Base-by-base conservation (phyloP, 495 filamentous ascomycete genomes). In the Darksidea phi region DNA sequence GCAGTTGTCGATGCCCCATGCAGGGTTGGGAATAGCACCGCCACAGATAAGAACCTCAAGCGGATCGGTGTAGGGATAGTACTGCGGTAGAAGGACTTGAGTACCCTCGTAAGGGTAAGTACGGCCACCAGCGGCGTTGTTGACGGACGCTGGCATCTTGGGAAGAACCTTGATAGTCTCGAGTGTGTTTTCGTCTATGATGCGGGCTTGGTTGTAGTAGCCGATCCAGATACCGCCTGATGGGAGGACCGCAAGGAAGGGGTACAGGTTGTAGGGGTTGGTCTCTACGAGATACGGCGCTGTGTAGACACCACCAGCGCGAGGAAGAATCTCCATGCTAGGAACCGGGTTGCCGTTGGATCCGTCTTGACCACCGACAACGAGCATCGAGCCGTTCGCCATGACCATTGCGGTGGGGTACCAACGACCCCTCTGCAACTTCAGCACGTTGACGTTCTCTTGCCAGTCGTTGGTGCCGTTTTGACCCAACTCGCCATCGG, bases 361-460 rank as follows among this genome's bases (percentile, higher is more conserved):
- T 1, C 84, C 84, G 26, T 75, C 75, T 66, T 86, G 80, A 49
- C 85, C 85, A 52, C 85, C 85, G 23, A 87, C 78, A 54, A 88
- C 80, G 46, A 87, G 71, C 61, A 88, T 76, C 4, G 84, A 85
- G 34, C 84, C 85, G 66, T 87, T 88, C 28, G 84, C 67, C 83
- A 87, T 82, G 58, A 82, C 71, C 82, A 87, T 84, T 34, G 80
- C 80, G 43, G 73, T 80, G 6, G 85, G 85, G 62, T 88, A 88
- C 85, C 85, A 88, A 34, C 85, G 80, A 10, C 83, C 83, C 41
- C 62, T 74, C 54, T 83, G 81, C 25, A 88, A 79, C 28, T 72
- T 73, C 26, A 88, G 70, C 36, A 73, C 75, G 23, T 77, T 73
- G 46, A 79, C 75, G 61, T 88, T 83, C 67, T 88, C 85, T 67